A percentile compares a stretch with the other conserved stretches of the same genome.
phyloP scores from a whole-genome alignment of 2,329 filamentous ascomycete species.

The Penicillium sp. region DNA sequence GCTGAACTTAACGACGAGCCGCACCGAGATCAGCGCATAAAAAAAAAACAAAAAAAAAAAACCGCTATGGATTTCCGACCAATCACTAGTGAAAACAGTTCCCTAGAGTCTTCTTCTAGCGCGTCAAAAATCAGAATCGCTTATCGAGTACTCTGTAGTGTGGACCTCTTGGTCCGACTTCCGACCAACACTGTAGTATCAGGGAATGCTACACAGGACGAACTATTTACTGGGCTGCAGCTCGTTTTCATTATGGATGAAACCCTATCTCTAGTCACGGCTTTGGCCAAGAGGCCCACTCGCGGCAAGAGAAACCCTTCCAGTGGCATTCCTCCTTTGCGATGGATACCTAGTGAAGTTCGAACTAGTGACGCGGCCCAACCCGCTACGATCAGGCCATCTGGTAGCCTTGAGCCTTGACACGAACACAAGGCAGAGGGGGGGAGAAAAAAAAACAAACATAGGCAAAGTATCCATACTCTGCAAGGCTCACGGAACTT shows the following conservation, averaged over 20 bases:
- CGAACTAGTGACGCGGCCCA: conserved; percentile 24
- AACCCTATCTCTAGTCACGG: conserved; percentile 11
- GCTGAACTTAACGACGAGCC: conserved; percentile 1
- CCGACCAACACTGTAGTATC: conserved; percentile 7
- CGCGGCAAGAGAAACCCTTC: conserved; percentile 8
- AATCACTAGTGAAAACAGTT: background rate
- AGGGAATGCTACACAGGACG: conserved; percentile 5
- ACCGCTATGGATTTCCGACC: background rate
- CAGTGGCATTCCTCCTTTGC: background rate
- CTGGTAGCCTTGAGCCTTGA: background rate
- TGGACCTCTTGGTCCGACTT: conserved; percentile 7
- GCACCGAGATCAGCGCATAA: background rate
- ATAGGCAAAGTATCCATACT: background rate
- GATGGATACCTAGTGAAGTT: conserved; percentile 7
- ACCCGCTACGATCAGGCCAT: conserved; percentile 14
- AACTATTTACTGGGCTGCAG: background rate
- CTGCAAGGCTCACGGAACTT: background rate
- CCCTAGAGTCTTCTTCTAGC: conserved; percentile 13
- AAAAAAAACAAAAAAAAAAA: background rate
- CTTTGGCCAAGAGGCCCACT: conserved; percentile 2
- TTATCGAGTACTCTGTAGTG: conserved; percentile 10
- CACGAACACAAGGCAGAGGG: background rate
- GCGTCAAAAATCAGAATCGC: conserved; percentile 12
- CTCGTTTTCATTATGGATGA: background rate
- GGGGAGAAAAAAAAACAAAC: background rate